These are phyloP conservation scores for Beauveria caledonica DNA, from an alignment of 2,329 filamentous ascomycete genomes.

Conservation along the genomic window DNA sequence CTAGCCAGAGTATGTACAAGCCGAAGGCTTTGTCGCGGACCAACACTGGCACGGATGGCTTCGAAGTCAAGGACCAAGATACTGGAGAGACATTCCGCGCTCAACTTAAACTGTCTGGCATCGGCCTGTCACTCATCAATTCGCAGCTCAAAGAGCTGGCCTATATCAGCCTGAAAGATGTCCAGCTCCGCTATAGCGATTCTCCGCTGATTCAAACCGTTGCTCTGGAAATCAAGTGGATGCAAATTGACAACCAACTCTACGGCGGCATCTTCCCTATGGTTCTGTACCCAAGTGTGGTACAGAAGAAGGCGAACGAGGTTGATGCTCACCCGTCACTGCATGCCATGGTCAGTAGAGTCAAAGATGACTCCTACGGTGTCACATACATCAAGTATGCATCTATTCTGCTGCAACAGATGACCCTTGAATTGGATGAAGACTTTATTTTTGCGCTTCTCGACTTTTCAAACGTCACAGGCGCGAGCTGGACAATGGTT, in stretches of 20 bases:
- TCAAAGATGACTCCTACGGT: slow-evolving; percentile 97
- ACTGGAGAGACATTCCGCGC: slow-evolving; percentile 83
- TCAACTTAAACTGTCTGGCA: slow-evolving; percentile 77
- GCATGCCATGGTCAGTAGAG: slow-evolving; percentile 81
- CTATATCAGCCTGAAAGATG: slow-evolving; percentile 86
- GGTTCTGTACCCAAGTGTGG: slow-evolving; percentile 92
- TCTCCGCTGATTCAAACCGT: slow-evolving; percentile 91
- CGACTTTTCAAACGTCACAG: slow-evolving; percentile 89
- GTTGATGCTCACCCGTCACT: slow-evolving; percentile 94
- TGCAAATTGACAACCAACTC: slow-evolving; percentile 96
- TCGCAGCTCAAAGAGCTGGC: slow-evolving; percentile 84
- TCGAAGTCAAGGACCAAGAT: slow-evolving; percentile 90
- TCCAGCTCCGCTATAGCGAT: slow-evolving; percentile 84
- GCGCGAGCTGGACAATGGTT: slow-evolving; percentile 62
- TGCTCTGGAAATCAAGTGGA: slow-evolving; percentile 91
- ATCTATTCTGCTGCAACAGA: slow-evolving; percentile 86
- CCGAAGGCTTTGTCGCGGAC: slow-evolving; percentile 43
- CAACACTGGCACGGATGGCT: slow-evolving; percentile 47
- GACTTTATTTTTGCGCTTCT: slow-evolving; percentile 96
- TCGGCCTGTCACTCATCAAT: slow-evolving; percentile 91
- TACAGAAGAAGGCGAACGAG: slow-evolving; percentile 93
- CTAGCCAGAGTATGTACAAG: slow-evolving; percentile 83
- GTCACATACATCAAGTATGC: slow-evolving; percentile 98
- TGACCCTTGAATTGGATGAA: slow-evolving; percentile 96
- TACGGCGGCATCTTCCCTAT: slow-evolving; percentile 98